Base-by-base conservation (phyloP, 2,329 filamentous ascomycete species). In the Diaporthe vexans region DNA sequence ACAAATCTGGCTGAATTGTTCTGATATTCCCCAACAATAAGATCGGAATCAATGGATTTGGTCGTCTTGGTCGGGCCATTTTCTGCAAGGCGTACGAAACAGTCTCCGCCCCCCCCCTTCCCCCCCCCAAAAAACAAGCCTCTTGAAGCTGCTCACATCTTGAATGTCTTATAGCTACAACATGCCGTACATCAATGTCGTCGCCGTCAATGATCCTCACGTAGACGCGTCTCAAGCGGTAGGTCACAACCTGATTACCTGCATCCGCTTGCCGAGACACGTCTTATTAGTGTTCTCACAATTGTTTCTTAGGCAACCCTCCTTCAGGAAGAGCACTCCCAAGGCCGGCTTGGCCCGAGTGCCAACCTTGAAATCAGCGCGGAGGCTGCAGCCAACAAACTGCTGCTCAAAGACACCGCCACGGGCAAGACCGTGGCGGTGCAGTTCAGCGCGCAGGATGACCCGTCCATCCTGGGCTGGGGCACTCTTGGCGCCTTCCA, bases 71-170 rank as follows among this genome's bases (percentile, higher is more conserved):
- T 43, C 61, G 61, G 15, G 19, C 61, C 26, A 33, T 65, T 26
- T 65, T 65, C 61, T 65, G 61, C 7, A 65, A 65, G 43, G 61
- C 26, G 61, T 65, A 35, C 7, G n/a, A 65, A n/a, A n/a, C n/a
- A n/a, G n/a, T n/a, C n/a, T n/a, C n/a, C n/a, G n/a, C n/a, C n/a
- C n/a, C n/a, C n/a, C n/a, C n/a, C n/a, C n/a, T n/a, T n/a, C n/a
- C n/a, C n/a, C n/a, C n/a, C n/a, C n/a, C n/a, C n/a, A n/a, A n/a
- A n/a, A n/a, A n/a, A n/a, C n/a, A n/a, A n/a, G n/a, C n/a, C n/a
- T n/a, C 61, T 48, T 65, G 43, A 65, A 65, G 43, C 26, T 65
- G 43, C 40, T 65, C 19, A 65, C 43, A 26, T 65, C 61, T 65
- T 35, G 43, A 19, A 11, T 10, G 35, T 24, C 43, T 35, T 51